These are phyloP conservation scores for Hebeloma cylindrosporum DNA, from an alignment of 768 basidiomycete species.

Conservation along the genomic window DNA sequence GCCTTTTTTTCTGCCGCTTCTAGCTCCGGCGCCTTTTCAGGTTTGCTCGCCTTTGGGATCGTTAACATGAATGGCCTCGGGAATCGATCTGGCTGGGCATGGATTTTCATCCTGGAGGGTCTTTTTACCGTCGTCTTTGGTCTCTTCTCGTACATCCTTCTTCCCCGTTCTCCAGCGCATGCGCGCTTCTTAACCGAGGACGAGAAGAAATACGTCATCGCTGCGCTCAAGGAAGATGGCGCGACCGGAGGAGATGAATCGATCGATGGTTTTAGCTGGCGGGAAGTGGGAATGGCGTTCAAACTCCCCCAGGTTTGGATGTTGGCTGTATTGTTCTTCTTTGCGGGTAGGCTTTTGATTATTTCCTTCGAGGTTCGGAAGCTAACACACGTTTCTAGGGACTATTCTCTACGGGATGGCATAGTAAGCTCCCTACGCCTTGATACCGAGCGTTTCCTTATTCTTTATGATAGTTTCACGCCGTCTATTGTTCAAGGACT, in stretches of 20 bases:
- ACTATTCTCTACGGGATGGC: conserved; percentile 48
- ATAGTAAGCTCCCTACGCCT: conserved; percentile 36
- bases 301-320: conserved; percentile 56
- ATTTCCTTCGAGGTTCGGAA: neutral
- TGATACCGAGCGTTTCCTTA: conserved; percentile 4
- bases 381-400: conserved; percentile 27
- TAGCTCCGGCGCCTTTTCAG: conserved; percentile 66
- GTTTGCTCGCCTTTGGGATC: conserved; percentile 67
- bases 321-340: conserved; percentile 50
- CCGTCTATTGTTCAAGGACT: conserved; percentile 69
- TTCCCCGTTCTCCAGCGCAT: conserved; percentile 34
- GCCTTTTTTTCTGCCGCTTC: conserved; percentile 54
- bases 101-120: conserved; percentile 71
- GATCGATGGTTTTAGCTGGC: conserved; percentile 53
- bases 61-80: conserved; percentile 60
- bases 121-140: conserved; percentile 64
- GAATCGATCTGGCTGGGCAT: conserved; percentile 60
- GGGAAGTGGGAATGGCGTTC: conserved; percentile 49
- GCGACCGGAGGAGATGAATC: conserved; percentile 33
- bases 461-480: conserved; percentile 47
- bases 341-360: conserved; percentile 39
- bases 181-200: conserved; percentile 50
- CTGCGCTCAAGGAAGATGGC: conserved; percentile 42
- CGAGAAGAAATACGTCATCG: conserved; percentile 49
- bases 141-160: conserved; percentile 44